Evolutionary conservation across 768 basidiomycete genomes (phyloP), one percentile per base, ranked within the genome.

Genomic region (Leccinellum albellum): DNA sequence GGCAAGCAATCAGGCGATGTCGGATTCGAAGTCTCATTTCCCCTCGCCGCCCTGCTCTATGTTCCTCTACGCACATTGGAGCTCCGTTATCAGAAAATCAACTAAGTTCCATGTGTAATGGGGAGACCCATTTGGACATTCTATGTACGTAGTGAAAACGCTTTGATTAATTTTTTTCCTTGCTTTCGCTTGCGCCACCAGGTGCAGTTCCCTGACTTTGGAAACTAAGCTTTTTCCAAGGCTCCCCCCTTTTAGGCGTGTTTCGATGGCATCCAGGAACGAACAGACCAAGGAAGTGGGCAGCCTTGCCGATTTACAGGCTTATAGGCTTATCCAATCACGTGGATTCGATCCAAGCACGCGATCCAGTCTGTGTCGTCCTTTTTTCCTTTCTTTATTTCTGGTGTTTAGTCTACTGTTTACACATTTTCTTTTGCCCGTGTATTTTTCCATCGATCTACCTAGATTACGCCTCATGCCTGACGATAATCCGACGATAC

Each of bases 1-100:
- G 88, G 87, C 3, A 62, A 66, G 33, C 73, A 64, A 8, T 77
- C 85, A 12, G 89, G 89, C 3, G 89, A 91, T 68, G 83, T 91
- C 52, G 89, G 87, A 3, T 80, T 91, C 37, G 76, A 87, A 57
- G 70, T 84, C 15, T 86, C 86, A 0, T 82, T 86, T 52, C 66
- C 71, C 5, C 70, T 78, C 7, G 77, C 81, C 0, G 73, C 68
- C 13, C 17, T 81, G 35, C 61, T 81, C 35, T 89, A 87, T 67
- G 17, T 83, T 5, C 81, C 81, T 2, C 75, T 89, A 32, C 74
- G 88, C 55, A 75, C 66, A 59, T 45, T 82, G 28, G 83, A 85
- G 64, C 73, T 78, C 40, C 75, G 58, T 32, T 68, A 66, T 53
- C 70, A 71, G 50, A 60, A 56, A 42, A 60, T 70, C 26, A 12